phyloP scores from a whole-genome alignment of 106 monocot genomes.

The Dendrobium huoshanense region DNA sequence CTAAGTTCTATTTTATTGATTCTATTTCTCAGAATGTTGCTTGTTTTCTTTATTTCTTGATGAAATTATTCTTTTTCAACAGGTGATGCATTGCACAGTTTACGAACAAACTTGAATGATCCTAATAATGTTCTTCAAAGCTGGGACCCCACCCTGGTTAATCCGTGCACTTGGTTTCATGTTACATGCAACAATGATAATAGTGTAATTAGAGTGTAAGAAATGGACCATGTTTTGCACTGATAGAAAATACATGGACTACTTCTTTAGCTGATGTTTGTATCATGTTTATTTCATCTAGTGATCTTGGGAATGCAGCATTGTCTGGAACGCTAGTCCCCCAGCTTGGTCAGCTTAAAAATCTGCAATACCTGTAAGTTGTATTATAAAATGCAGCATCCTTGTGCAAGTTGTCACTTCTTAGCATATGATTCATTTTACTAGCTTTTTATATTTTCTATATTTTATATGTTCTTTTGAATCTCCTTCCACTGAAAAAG shows the following conservation, averaged over 20 bases:
- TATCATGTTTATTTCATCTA: conserved; percentile 16
- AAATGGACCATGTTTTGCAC: not conserved
- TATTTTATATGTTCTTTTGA: not conserved
- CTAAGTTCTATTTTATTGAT: not conserved
- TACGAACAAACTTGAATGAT: conserved; percentile 39
- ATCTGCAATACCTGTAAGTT: conserved; percentile 67
- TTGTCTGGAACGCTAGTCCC: conserved; percentile 59
- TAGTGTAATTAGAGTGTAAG: conserved; percentile 76
- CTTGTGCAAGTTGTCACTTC: not conserved
- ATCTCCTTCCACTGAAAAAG: not conserved
- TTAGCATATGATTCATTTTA: not conserved
- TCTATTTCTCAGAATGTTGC: not conserved
- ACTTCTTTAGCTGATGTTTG: not conserved
- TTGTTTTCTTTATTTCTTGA: not conserved
- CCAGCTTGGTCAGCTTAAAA: conserved; percentile 46
- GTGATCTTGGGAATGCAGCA: conserved; percentile 72
- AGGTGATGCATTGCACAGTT: conserved; percentile 11
- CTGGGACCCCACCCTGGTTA: conserved; percentile 79
- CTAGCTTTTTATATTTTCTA: not conserved
- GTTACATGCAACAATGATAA: conserved; percentile 71
- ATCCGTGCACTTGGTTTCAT: conserved; percentile 88
- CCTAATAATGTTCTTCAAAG: conserved; percentile 64
- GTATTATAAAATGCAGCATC: not conserved
- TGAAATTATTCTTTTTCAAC: not conserved
- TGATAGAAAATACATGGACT: not conserved